Conservation (phyloP, 352 stramenopile genomes). For the Phytophthora sojae region DNA sequence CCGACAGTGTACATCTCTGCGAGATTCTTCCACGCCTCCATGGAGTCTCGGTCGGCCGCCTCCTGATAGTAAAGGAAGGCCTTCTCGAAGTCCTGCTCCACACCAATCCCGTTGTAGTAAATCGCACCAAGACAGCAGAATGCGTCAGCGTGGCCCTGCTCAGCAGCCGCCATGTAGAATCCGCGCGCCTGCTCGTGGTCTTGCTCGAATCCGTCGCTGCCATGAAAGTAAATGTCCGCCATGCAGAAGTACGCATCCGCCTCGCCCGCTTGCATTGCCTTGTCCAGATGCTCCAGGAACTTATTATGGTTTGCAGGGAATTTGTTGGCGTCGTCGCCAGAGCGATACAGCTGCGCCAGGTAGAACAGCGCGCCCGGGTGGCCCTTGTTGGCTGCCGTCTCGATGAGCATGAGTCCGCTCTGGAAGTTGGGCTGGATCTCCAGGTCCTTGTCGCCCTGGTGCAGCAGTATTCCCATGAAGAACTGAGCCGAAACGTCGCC, state of each 20-base stretch:
- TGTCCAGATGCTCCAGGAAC: constrained; percentile 74
- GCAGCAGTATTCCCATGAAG: constrained; percentile 87
- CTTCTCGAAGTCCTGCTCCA: constrained; percentile 73
- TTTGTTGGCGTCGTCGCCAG: constrained; percentile 60
- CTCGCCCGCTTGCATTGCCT: constrained; percentile 66
- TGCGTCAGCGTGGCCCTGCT: constrained; percentile 72
- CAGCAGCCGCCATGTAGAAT: constrained; percentile 79
- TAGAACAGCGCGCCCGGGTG: constrained; percentile 85
- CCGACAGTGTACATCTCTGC: constrained; percentile 88
- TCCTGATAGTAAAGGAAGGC: constrained; percentile 91
- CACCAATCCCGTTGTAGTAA: constrained; percentile 81
- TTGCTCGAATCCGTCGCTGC: constrained; percentile 76
- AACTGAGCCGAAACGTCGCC: constrained; percentile 85
- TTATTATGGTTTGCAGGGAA: constrained; percentile 58
- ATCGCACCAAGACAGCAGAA: constrained; percentile 84
- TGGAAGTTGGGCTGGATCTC: constrained; percentile 66
- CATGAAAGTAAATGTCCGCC: constrained; percentile 88
- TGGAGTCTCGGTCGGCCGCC: constrained; percentile 82
- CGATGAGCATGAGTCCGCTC: constrained; percentile 80
- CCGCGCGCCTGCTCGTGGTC: constrained; percentile 71
- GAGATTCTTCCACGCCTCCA: constrained; percentile 90
- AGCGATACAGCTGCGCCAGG: constrained; percentile 88
- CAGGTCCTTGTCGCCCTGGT: constrained; percentile 77
- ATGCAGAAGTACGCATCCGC: constrained; percentile 86
- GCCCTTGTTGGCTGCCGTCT: constrained; percentile 72